These are phyloP conservation scores for Acer saccharum DNA, from an alignment of 345 rosid genomes.

Conservation along the genomic window DNA sequence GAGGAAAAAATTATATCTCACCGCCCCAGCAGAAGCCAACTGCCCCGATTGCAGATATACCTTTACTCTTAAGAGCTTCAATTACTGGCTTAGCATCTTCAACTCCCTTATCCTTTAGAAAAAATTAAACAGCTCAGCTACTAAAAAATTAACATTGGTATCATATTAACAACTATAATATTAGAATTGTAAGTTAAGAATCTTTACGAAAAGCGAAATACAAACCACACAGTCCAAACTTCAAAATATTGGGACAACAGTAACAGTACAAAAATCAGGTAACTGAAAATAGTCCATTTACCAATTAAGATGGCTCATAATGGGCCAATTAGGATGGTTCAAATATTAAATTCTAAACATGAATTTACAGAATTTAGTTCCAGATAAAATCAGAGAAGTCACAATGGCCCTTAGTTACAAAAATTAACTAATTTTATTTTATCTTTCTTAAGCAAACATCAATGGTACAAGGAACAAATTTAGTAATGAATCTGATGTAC, in stretches of 20 bases:
- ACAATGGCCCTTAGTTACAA: neutral
- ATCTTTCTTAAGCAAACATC: neutral
- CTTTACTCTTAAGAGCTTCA: slow-evolving; percentile 64
- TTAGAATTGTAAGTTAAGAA: neutral
- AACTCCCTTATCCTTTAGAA: slow-evolving; percentile 64
- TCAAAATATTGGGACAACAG: neutral
- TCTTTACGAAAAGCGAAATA: neutral
- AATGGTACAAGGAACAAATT: neutral
- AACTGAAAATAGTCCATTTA: neutral
- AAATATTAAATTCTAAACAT: neutral
- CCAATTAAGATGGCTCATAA: neutral
- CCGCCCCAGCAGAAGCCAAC: slow-evolving; percentile 81
- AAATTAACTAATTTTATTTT: neutral
- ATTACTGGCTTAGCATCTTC: slow-evolving; percentile 69
- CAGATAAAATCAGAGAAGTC: neutral
- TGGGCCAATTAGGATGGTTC: neutral
- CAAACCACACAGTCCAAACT: neutral
- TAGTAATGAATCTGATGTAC: neutral
- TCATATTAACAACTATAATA: neutral
- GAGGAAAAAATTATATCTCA: slow-evolving; percentile 26
- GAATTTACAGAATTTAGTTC: neutral
- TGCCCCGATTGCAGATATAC: slow-evolving; percentile 56
- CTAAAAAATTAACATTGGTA: neutral
- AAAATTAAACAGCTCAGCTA: slow-evolving; percentile 14
- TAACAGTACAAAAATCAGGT: neutral